phyloP scores from a whole-genome alignment of 768 basidiomycete genomes.

The Xanthoconium stramineum region DNA sequence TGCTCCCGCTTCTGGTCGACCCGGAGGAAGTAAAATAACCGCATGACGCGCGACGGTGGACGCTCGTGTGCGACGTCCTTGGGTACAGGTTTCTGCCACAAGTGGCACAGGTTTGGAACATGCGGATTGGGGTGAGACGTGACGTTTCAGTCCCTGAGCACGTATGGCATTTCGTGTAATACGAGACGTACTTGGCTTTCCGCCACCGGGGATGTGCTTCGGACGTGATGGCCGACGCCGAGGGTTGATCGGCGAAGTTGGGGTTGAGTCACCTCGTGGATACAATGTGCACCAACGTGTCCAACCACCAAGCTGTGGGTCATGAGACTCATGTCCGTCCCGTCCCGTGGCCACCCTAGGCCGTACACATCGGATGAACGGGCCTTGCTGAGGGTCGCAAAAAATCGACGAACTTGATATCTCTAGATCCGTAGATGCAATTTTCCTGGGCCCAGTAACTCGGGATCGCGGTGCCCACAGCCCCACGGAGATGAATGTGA shows the following conservation, averaged over 20 bases:
- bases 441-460: neutral
- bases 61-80: neutral
- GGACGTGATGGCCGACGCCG: neutral
- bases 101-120: neutral
- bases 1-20: neutral
- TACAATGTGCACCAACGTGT: neutral
- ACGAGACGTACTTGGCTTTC: neutral
- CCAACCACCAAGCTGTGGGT: neutral
- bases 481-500: conserved; percentile 17
- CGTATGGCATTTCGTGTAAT: conserved; percentile 2
- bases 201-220: neutral
- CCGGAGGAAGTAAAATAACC: conserved; percentile 1
- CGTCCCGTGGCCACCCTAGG: neutral
- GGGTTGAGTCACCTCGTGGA: neutral
- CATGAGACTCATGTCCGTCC: neutral
- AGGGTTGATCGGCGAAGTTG: too few relatives aligned
- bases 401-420: neutral
- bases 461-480: neutral
- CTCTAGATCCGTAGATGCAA: neutral
- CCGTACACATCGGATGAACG: neutral
- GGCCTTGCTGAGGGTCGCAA: neutral
- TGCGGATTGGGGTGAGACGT: neutral
- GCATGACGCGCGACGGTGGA: neutral
- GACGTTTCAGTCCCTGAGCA: too few relatives aligned
- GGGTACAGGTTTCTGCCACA: neutral